Conservation (phyloP, 139 green algal species). For the Coelastrella sp. region DNA sequence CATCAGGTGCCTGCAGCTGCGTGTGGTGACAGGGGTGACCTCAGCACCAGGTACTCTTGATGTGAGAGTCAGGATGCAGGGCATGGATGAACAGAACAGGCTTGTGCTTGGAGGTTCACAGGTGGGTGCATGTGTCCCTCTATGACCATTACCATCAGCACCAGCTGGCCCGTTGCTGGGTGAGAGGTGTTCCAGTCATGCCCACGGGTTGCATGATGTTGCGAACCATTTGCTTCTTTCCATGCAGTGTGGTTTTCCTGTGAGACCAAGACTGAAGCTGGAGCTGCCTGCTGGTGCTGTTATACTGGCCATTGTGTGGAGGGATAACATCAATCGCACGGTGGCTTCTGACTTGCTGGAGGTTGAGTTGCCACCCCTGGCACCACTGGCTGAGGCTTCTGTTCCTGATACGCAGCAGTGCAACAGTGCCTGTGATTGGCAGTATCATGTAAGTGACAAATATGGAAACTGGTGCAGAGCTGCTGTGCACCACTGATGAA, state of each 20-base stretch:
- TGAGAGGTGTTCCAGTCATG: no score
- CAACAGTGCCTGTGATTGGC: conserved; percentile 44
- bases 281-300: background rate
- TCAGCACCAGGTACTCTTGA: conserved; percentile 26
- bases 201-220: no score
- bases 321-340: conserved; percentile 51
- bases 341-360: conserved; percentile 34
- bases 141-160: background rate
- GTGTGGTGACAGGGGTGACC: conserved; percentile 44
- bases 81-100: conserved; percentile 14
- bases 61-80: conserved; percentile 32
- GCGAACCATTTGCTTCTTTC: background rate
- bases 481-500: background rate
- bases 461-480: no score
- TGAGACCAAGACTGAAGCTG: conserved; percentile 45
- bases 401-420: conserved; percentile 24
- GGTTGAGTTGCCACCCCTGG: conserved; percentile 42
- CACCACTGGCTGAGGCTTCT: conserved; percentile 42
- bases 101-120: conserved; percentile 19
- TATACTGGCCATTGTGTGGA: conserved; percentile 51
- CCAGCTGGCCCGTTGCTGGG: no score
- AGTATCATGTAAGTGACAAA: conserved; percentile 41
- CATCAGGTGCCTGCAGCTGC: conserved; percentile 55
- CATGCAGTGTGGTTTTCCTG: conserved; percentile 52
- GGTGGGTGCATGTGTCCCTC: background rate